Percentiles rank a stretch among this genome's conserved stretches.
phyloP scores from a whole-genome alignment of 495 filamentous ascomycete species.

The Viridothelium virens region DNA sequence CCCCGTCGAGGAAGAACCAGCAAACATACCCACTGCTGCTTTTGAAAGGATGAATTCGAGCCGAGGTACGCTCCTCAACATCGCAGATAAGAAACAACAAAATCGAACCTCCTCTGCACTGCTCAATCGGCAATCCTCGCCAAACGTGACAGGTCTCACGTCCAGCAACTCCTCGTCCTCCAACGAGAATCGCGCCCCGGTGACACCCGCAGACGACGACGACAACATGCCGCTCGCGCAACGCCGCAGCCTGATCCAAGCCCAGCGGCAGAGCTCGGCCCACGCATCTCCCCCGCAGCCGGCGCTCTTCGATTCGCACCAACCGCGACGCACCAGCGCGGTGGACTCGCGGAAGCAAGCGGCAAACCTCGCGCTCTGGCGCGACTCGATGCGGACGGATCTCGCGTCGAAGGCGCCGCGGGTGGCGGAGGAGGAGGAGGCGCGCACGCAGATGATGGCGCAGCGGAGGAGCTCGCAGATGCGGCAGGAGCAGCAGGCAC shows the following conservation, averaged over 20 bases:
- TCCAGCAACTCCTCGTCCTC: conserved; percentile 15
- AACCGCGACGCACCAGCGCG: conserved; percentile 42
- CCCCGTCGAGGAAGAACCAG: conserved; percentile 39
- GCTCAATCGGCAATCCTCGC: conserved; percentile 20
- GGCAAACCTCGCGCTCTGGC: conserved; percentile 64
- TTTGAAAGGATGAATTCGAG: background rate
- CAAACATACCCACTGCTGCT: conserved; percentile 8
- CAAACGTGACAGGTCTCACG: conserved; percentile 26
- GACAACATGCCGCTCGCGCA: conserved; percentile 72
- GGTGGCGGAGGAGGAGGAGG: conserved; percentile 30
- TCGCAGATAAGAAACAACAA: background rate
- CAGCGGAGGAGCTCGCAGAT: conserved; percentile 32
- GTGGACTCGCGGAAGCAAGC: conserved; percentile 45
- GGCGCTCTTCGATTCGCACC: conserved; percentile 48
- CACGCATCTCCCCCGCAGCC: conserved; percentile 13
- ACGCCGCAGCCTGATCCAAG: conserved; percentile 49
- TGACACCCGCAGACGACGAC: conserved; percentile 33
- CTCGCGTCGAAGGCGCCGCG: conserved; percentile 41
- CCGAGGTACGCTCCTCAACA: background rate
- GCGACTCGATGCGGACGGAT: conserved; percentile 62
- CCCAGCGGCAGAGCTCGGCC: conserved; percentile 24
- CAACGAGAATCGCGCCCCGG: conserved; percentile 7
- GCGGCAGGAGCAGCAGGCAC: conserved; percentile 43
- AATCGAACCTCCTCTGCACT: conserved; percentile 4
- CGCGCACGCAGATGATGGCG: conserved; percentile 42